phyloP scores from a whole-genome alignment of 2,329 filamentous ascomycete genomes.

The Metarhizium brunneum region DNA sequence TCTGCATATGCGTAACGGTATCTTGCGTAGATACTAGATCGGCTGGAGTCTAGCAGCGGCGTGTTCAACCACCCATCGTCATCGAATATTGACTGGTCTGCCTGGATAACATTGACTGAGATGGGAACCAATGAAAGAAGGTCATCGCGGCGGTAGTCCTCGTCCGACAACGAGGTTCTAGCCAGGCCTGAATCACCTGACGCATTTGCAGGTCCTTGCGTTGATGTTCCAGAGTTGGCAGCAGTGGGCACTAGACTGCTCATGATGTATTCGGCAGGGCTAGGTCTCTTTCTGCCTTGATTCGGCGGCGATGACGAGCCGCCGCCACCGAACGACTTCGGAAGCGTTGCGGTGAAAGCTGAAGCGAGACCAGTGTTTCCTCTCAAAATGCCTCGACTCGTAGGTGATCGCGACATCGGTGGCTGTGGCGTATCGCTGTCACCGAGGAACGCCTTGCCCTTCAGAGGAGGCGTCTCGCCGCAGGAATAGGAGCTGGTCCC shows the following conservation, averaged over 20 bases:
- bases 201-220: conserved; percentile 38
- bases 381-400: conserved; percentile 41
- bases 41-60: conserved; percentile 45
- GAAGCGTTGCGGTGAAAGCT: conserved; percentile 45
- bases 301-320: conserved; percentile 35
- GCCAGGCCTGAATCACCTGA: conserved; percentile 36
- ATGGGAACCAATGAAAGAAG: conserved; percentile 38
- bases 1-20: conserved; percentile 61
- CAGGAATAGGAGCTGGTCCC: conserved; percentile 50
- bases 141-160: conserved; percentile 39
- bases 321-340: conserved; percentile 31
- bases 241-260: conserved; percentile 41
- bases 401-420: conserved; percentile 51
- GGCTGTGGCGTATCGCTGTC: conserved; percentile 39
- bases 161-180: conserved; percentile 44
- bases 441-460: conserved; percentile 34
- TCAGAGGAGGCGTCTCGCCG: conserved; percentile 51
- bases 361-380: conserved; percentile 47
- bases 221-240: conserved; percentile 28
- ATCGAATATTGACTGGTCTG: conserved; percentile 57
- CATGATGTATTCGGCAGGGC: conserved; percentile 52
- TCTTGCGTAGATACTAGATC: conserved; percentile 40
- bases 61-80: conserved; percentile 57
- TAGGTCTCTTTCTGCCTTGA: conserved; percentile 43
- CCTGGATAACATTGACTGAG: conserved; percentile 42